Percentiles rank a stretch among this genome's conserved stretches.
Conservation (phyloP, 139 green algal species). For the Chlorella ohadii region DNA sequence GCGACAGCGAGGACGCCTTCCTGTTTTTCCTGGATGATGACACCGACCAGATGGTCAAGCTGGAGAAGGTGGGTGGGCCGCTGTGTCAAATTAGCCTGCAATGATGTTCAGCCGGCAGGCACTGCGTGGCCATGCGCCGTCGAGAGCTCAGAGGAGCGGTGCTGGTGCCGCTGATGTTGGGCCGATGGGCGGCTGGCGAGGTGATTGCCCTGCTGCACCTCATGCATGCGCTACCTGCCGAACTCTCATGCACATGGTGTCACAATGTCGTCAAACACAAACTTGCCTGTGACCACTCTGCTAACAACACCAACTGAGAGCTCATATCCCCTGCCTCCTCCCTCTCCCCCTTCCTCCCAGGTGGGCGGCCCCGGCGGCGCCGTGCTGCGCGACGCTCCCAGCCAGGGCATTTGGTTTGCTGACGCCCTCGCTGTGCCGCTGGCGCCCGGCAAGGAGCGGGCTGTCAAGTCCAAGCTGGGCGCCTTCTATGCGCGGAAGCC, state of each 20-base stretch:
- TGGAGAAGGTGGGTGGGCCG: slow-evolving; percentile 62
- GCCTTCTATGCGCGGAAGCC: slow-evolving; percentile 67
- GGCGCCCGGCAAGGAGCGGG: slow-evolving; percentile 26
- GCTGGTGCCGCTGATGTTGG: not conserved
- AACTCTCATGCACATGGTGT: no score
- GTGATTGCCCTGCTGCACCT: no score
- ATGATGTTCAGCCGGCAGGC: no score
- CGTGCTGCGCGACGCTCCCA: slow-evolving; percentile 63
- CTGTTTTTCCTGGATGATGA: slow-evolving; percentile 75
- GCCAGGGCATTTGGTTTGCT: slow-evolving; percentile 66
- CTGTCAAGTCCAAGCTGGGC: slow-evolving; percentile 63
- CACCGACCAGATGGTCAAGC: slow-evolving; percentile 53
- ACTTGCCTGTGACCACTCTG: no score
- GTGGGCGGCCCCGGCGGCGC: slow-evolving; percentile 64
- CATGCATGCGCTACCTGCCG: no score
- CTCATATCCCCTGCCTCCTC: not conserved
- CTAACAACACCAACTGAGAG: no score
- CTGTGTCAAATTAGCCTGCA: not conserved
- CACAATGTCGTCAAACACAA: no score
- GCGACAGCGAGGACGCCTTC: slow-evolving; percentile 75
- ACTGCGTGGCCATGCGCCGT: no score
- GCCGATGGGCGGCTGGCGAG: not conserved
- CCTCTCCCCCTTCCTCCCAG: slow-evolving; percentile 17
- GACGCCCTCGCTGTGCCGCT: slow-evolving; percentile 74
- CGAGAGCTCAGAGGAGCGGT: not conserved